A percentile compares a stretch with the other conserved stretches of the same genome.
These are phyloP conservation scores for Tuctoria greenei DNA, from an alignment of 176 grass and related monocot species.

Conservation along the genomic window DNA sequence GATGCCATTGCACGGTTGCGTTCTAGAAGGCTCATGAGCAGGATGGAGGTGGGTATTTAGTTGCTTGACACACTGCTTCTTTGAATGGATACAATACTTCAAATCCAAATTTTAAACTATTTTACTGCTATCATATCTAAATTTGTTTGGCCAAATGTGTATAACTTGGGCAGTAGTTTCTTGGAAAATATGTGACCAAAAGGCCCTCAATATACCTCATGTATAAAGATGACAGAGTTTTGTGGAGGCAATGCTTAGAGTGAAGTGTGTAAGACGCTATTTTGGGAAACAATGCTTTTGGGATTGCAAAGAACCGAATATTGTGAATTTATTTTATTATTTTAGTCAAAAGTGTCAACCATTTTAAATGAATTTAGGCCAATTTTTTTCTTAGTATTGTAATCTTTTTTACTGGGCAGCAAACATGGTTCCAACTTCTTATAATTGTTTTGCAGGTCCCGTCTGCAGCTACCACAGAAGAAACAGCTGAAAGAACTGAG, in stretches of 20 bases:
- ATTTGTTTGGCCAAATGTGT: not conserved
- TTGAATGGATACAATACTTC: not conserved
- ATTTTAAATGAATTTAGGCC: not conserved
- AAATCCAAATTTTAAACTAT: slow-evolving; percentile 9
- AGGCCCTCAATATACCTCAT: not conserved
- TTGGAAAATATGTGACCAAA: not conserved
- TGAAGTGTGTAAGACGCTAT: not conserved
- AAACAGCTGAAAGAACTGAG: slow-evolving; percentile 49
- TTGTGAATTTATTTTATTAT: not conserved
- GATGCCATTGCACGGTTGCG: slow-evolving; percentile 90
- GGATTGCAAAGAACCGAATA: not conserved
- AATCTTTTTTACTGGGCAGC: not conserved
- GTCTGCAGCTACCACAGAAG: slow-evolving; percentile 62
- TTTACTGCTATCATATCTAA: not conserved
- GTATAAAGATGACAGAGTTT: not conserved
- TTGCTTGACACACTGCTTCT: slow-evolving; percentile 22
- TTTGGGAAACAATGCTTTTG: not conserved
- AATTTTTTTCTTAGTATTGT: not conserved
- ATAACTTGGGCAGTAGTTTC: not conserved
- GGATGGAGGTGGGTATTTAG: slow-evolving; percentile 65
- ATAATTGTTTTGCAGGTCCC: slow-evolving; percentile 74
- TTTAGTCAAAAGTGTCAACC: not conserved
- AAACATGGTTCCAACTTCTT: slow-evolving; percentile 26
- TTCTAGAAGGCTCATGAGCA: slow-evolving; percentile 93
- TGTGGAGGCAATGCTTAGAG: not conserved